These are phyloP conservation scores for Erodium texanum DNA, from an alignment of 441 rosid species.

Conservation along the genomic window DNA sequence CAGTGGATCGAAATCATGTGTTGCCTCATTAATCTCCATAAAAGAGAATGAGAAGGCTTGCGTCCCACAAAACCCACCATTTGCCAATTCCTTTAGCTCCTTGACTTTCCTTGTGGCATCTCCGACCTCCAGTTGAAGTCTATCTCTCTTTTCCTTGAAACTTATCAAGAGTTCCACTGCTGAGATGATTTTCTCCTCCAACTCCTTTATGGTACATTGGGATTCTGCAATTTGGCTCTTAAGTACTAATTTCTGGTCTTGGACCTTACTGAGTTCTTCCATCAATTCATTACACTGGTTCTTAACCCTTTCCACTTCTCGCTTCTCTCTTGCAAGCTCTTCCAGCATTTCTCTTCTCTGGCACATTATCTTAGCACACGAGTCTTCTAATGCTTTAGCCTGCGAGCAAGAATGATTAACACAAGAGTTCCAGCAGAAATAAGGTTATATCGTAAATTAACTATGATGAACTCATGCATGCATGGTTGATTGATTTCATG, in stretches of 20 bases:
- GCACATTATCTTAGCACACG: slow-evolving; percentile 48
- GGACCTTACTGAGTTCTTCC: slow-evolving; percentile 44
- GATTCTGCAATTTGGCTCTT: slow-evolving; percentile 44
- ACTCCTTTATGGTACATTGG: slow-evolving; percentile 33
- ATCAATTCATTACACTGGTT: slow-evolving; percentile 33
- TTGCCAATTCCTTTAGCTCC: slow-evolving; percentile 30
- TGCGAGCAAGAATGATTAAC: slow-evolving; percentile 21
- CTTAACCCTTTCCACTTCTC: slow-evolving; percentile 37
- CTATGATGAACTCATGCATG: neutral
- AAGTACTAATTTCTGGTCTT: slow-evolving; percentile 39
- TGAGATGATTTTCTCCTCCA: slow-evolving; percentile 71
- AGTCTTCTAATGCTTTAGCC: slow-evolving; percentile 57
- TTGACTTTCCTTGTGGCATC: slow-evolving; percentile 41
- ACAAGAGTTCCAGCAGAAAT: neutral
- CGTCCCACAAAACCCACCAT: slow-evolving; percentile 36
- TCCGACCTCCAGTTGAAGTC: slow-evolving; percentile 45
- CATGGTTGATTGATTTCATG: neutral
- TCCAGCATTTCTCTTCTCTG: slow-evolving; percentile 59
- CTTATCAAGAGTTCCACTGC: slow-evolving; percentile 76
- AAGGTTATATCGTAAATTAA: neutral
- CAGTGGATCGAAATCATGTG: slow-evolving; percentile 61
- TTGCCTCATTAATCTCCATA: slow-evolving; percentile 69
- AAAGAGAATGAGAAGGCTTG: slow-evolving; percentile 69
- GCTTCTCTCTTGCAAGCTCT: slow-evolving; percentile 38
- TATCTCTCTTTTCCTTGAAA: slow-evolving; percentile 64